phyloP scores from a whole-genome alignment of 108 stramenopile genomes.

The Conticribra weissflogii region DNA sequence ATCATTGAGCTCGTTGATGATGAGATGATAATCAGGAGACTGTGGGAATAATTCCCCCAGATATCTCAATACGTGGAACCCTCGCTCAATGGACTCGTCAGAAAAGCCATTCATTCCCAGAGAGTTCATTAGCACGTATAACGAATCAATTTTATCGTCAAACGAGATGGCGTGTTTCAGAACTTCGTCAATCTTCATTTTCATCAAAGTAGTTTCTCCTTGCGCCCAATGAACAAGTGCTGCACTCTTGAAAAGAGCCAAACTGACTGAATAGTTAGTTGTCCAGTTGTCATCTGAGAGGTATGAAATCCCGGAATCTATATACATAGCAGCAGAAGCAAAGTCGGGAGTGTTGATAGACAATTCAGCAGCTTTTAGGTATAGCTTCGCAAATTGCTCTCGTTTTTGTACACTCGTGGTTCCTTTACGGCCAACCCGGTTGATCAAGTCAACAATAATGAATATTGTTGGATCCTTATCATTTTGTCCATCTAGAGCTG shows the following conservation, averaged over 20 bases:
- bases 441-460: constrained; percentile 16
- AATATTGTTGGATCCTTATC: constrained; percentile 4
- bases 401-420: background rate
- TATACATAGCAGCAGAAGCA: constrained; percentile 4
- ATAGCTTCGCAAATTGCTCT: background rate
- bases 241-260: background rate
- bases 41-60: constrained; percentile 2
- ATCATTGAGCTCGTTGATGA: background rate
- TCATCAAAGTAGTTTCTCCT: constrained; percentile 8
- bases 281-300: background rate
- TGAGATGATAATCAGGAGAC: background rate
- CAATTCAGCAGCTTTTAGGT: constrained; percentile 6
- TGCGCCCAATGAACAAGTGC: constrained; percentile 10
- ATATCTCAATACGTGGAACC: constrained; percentile 4
- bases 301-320: constrained; percentile 15
- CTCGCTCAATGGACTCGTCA: background rate
- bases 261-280: constrained; percentile 5
- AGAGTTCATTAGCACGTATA: background rate
- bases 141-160: constrained; percentile 10
- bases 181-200: constrained; percentile 1
- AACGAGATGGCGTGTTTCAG: constrained; percentile 3
- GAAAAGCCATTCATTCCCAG: background rate
- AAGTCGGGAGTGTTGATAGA: constrained; percentile 10
- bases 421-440: background rate
- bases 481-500: background rate